These are phyloP conservation scores for Stephanocyclus meneghinianus DNA, from an alignment of 352 stramenopile genomes.

Conservation along the genomic window DNA sequence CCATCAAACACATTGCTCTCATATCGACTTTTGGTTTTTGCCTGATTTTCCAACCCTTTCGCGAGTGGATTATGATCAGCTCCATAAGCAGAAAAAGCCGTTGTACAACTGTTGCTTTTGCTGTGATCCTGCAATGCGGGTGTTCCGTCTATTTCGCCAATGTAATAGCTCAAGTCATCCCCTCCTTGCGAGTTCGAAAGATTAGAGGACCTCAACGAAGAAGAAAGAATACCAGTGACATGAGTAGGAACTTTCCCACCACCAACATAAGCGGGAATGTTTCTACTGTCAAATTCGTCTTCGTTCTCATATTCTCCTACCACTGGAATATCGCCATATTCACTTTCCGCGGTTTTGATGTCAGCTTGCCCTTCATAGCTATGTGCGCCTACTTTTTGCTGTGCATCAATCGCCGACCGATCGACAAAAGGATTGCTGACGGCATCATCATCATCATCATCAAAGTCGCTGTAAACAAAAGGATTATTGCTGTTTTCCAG, in stretches of 20 bases:
- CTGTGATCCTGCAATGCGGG: not conserved
- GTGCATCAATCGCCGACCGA: not conserved
- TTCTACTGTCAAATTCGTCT: not conserved
- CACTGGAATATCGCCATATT: not conserved
- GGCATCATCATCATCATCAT: not conserved
- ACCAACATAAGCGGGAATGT: not conserved
- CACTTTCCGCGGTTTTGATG: not conserved
- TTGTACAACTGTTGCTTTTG: not conserved
- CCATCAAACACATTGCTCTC: not conserved
- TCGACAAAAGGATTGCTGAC: constrained; percentile 1
- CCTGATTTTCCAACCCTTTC: not conserved
- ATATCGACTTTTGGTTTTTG: not conserved
- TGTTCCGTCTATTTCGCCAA: too few species aligned
- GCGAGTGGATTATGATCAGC: not conserved
- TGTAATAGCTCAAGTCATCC: not conserved
- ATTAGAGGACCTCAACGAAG: constrained; percentile 6
- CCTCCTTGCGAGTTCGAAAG: constrained; percentile 8
- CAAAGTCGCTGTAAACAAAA: not conserved
- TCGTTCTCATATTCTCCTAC: not conserved
- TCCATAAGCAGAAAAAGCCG: not conserved
- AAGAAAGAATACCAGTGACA: not conserved
- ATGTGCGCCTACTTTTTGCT: not conserved
- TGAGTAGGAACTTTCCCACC: not conserved
- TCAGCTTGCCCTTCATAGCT: not conserved
- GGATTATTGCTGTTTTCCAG: not conserved